Evolutionary conservation across 768 basidiomycete species (phyloP), one percentile per base, ranked within the genome.

Genomic region (Mycena capillaripes): DNA sequence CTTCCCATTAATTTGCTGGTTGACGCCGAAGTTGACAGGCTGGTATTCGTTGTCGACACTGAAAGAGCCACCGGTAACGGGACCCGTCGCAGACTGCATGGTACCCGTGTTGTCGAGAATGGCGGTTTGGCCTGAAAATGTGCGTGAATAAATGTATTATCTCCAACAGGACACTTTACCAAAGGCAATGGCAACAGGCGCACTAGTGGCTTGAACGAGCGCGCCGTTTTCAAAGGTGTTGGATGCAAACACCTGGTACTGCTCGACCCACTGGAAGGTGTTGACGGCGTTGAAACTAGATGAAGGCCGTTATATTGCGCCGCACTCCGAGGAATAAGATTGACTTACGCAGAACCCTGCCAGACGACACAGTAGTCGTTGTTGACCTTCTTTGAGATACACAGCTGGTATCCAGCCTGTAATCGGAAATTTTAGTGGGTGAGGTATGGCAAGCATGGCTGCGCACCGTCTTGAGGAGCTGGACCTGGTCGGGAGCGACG

Each of bases 381-480:
- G 53, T 55, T 55, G 27, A 55, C 53, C 27, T 55, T 55, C 53
- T 55, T 55, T 14, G 53, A 55, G 27, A 55, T 29, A 21, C 53
- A 55, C 23, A 55, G 53, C 25, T 9, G 8, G 30, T 55, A 55
- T 16, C 53, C 53, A 21, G 53, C 48, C 53, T 55, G 27, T 30
- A 30, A 9, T 30, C 9, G 19, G 53, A 3, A 55, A 55, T n/a
- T 5, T 30, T 27, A 30, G 25, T 55, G 53, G 53, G 5, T 8
- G 9, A 30, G 27, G 53, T 3, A 19, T 36, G 34, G 6, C 34
- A 36, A 36, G 34, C 34, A 36, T 36, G 34, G 34, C 34, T 36
- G 25, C 53, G 9, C 30, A 55, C 29, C 14, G 3, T 19, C 53
- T 55, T 55, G 27, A 55, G 53, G 25, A 55, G 27, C 8, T n/a